Evolutionary conservation across 495 filamentous ascomycete species (phyloP).

Genomic region (Tuber microsphaerosporum): DNA sequence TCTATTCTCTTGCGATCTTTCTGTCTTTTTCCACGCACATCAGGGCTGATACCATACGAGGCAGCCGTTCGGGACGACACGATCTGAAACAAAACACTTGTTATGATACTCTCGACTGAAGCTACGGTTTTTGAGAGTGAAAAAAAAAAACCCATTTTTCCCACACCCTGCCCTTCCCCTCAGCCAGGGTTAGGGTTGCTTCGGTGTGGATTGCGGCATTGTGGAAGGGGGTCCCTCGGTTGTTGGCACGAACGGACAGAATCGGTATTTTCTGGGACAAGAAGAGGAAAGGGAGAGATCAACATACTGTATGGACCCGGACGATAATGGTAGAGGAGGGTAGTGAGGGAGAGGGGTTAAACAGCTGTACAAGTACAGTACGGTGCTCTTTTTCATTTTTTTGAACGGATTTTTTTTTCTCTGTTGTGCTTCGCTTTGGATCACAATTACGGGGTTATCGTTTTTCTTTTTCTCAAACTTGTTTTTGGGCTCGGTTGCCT

Average conservation of each 20-base stretch:
- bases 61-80: background rate
- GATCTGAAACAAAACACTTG: slow-evolving; percentile 2
- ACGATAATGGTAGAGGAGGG: background rate
- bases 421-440: background rate
- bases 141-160: background rate
- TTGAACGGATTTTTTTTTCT: background rate
- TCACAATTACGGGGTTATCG: background rate
- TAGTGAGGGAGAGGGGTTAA: background rate
- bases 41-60: background rate
- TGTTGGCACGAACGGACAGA: background rate
- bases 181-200: background rate
- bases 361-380: too few relatives aligned
- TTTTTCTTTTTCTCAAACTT: background rate
- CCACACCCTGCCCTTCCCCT: background rate
- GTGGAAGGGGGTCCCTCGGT: background rate
- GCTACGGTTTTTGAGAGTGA: background rate
- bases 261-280: background rate
- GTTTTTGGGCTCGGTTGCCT: background rate
- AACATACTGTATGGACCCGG: background rate
- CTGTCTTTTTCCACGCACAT: background rate
- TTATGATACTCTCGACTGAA: background rate
- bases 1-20: background rate
- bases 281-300: background rate
- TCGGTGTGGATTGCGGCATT: background rate
- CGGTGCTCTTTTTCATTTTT: background rate